Percentiles rank a stretch among this genome's conserved stretches.
These are phyloP conservation scores for Populus alba DNA, from an alignment of 345 rosid species.

Conservation along the genomic window DNA sequence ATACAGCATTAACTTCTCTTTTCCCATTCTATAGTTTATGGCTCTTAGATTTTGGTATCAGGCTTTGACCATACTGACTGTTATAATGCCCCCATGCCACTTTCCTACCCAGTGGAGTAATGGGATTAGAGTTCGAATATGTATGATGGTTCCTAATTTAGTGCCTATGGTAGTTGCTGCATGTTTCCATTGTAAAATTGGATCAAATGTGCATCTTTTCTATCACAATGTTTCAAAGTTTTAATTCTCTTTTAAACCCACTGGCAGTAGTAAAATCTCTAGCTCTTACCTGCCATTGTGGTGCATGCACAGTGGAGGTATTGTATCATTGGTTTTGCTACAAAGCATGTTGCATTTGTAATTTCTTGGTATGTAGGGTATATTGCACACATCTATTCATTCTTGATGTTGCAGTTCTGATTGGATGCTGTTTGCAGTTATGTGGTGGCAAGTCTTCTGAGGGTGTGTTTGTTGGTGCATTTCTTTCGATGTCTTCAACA, in stretches of 20 bases:
- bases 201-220: not conserved
- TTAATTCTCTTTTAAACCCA: not conserved
- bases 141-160: not conserved
- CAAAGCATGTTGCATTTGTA: not conserved
- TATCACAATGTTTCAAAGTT: not conserved
- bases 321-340: conserved; percentile 1
- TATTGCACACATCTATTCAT: not conserved
- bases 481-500: conserved; percentile 92
- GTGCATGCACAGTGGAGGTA: not conserved
- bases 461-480: conserved; percentile 85
- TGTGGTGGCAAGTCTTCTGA: conserved; percentile 89
- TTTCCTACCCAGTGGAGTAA: not conserved
- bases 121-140: not conserved
- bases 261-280: not conserved
- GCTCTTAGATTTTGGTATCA: not conserved
- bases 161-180: not conserved
- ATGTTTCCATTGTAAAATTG: not conserved
- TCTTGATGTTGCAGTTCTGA: conserved; percentile 10
- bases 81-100: not conserved
- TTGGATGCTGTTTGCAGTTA: conserved; percentile 52
- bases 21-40: not conserved
- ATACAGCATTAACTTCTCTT: not conserved
- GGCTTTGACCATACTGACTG: not conserved
- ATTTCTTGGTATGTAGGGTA: not conserved
- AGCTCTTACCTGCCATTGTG: not conserved